A percentile compares a stretch with the other conserved stretches of the same genome.
Evolutionary conservation across 2,329 filamentous ascomycete species (phyloP).

Genomic region (Paradendryphiella salina): DNA sequence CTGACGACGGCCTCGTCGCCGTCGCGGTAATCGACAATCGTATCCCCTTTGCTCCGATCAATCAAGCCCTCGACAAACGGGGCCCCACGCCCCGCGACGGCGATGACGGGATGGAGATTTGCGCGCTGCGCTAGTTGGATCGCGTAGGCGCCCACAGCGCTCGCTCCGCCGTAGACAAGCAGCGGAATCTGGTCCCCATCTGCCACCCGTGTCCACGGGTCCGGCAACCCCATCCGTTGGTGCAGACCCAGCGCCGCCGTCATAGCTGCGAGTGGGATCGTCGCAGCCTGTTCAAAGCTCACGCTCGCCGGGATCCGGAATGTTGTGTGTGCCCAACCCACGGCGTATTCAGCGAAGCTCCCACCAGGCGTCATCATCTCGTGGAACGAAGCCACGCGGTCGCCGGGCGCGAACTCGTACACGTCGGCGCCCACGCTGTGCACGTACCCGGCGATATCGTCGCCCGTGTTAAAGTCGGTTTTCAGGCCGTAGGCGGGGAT

Average conservation of each 20-base stretch:
- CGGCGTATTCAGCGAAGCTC: conserved; percentile 64
- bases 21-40: conserved; percentile 58
- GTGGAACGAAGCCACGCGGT: conserved; percentile 61
- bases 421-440: conserved; percentile 60
- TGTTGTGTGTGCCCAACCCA: conserved; percentile 60
- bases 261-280: conserved; percentile 52
- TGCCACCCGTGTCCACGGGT: conserved; percentile 45
- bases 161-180: conserved; percentile 50
- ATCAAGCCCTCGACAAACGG: conserved; percentile 45
- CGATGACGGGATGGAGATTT: conserved; percentile 50
- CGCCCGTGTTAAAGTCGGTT: conserved; percentile 52
- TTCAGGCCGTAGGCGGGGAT: conserved; percentile 20
- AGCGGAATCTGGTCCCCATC: conserved; percentile 28
- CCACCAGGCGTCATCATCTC: conserved; percentile 58
- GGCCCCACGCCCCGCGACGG: conserved; percentile 47
- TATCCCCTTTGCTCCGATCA: conserved; percentile 47
- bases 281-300: conserved; percentile 57
- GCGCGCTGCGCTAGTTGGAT: conserved; percentile 47
- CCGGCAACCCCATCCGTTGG: conserved; percentile 47
- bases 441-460: conserved; percentile 61
- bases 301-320: conserved; percentile 57
- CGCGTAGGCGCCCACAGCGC: conserved; percentile 49
- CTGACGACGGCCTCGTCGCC: conserved; percentile 52
- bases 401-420: conserved; percentile 60
- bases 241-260: conserved; percentile 54